Base-by-base conservation (phyloP, 78 protist species). In the Neovahlkampfia damariscottae region DNA sequence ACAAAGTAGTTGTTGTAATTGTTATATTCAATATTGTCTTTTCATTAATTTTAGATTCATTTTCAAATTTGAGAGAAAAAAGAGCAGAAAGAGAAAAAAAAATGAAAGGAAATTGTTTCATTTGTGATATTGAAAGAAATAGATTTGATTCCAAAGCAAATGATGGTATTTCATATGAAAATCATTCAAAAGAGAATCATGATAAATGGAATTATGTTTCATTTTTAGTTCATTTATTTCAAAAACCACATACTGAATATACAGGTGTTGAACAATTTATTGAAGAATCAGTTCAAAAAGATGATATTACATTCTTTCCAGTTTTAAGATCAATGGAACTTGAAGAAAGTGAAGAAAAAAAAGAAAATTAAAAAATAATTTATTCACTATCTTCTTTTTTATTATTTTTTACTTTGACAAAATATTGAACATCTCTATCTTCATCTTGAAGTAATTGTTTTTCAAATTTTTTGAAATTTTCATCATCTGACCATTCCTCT, bases 31-130 rank as follows among this genome's bases (percentile, higher is more conserved):
- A 85, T 74, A 81, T 86, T 59, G 70, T 86, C 69, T 68, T 82
- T 32, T 86, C 83, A 5, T 41, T 86, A 37, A 86, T 86, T 38
- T 71, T 86, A 74, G 90, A 86, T 74, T 82, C 90, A n/a, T 86
- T 86, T 27, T 84, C 86, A 9, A 83, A 82, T 68, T 74, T 86
- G 67, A 79, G 90, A 2, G 70, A 76, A 68, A 79, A 77, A 59
- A 73, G 77, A 82, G 1, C 38, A 10, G 38, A 32, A 36, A 41
- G 66, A 28, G 67, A 34, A 35, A 72, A 70, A 39, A 67, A 19
- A 32, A 41, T 41, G 8, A 4, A n/a, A n/a, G 0, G 36, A 10
- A 7, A 2, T 40, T 79, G 78, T 67, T 79, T 79, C 74, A 69
- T 79, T 41, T 79, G 73, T 40, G 83, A 77, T 66, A 39, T 76